These are phyloP conservation scores for Termitomyces sp. DNA, from an alignment of 768 basidiomycete species.

Conservation along the genomic window DNA sequence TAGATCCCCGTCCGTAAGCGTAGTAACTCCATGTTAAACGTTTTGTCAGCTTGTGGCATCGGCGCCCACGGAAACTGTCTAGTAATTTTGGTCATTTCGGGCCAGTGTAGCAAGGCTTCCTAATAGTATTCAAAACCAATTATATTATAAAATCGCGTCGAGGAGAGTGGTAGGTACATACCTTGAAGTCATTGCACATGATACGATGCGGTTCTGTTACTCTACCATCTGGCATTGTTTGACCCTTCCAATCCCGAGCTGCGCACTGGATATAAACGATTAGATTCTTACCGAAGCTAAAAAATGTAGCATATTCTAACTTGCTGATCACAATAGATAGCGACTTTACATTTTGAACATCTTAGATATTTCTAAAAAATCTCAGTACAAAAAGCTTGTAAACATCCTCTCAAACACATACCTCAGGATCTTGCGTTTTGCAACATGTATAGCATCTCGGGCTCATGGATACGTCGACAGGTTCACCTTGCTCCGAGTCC, in stretches of 20 bases:
- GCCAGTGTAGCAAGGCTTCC: background rate
- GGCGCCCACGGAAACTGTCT: conserved; percentile 25
- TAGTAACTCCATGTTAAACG: conserved; percentile 11
- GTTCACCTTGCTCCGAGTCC: background rate
- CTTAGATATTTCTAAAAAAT: conserved; percentile 2
- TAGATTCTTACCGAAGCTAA: background rate
- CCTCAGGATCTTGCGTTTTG: background rate
- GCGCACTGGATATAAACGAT: conserved; percentile 1
- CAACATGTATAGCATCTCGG: background rate
- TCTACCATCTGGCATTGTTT: background rate
- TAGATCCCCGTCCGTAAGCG: conserved; percentile 22
- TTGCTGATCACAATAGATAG: conserved; percentile 7
- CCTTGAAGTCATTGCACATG: conserved; percentile 2
- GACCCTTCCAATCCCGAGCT: background rate
- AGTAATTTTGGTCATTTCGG: conserved; percentile 15
- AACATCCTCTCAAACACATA: background rate
- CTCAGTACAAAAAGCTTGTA: background rate
- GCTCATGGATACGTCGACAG: background rate
- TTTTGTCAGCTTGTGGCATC: conserved; percentile 14
- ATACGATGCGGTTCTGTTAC: background rate
- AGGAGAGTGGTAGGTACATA: background rate
- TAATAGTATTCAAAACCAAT: background rate
- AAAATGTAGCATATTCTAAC: background rate
- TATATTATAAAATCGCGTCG: background rate
- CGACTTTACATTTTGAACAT: conserved; percentile 6